Evolutionary conservation across 2,329 filamentous ascomycete species (phyloP).

Genomic region (Harringtonia aguacate): DNA sequence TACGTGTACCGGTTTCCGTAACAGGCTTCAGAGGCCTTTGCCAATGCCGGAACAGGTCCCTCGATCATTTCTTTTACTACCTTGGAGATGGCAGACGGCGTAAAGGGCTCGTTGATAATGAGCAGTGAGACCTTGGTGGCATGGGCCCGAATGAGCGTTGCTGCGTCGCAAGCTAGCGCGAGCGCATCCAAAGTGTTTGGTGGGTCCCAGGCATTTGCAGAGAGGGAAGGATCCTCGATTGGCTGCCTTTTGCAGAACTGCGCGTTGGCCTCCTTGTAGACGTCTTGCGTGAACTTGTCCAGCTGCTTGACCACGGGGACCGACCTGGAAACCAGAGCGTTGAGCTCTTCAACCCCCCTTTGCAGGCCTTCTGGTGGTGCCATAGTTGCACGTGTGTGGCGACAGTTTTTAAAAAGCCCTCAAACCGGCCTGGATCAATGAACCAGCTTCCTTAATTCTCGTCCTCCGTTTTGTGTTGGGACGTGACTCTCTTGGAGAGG

Average conservation of each 20-base stretch:
- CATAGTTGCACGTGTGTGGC: background rate
- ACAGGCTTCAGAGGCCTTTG: constrained; percentile 59
- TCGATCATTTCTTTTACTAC: constrained; percentile 64
- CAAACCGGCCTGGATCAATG: no score
- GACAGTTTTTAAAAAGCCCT: background rate
- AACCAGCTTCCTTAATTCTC: no score
- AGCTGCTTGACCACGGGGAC: constrained; percentile 29
- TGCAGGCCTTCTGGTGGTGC: constrained; percentile 11
- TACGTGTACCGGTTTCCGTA: constrained; percentile 54
- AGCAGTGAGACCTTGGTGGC: constrained; percentile 81
- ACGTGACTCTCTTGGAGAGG: background rate
- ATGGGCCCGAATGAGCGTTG: constrained; percentile 67
- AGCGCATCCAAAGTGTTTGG: constrained; percentile 41
- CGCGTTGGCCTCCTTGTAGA: constrained; percentile 19
- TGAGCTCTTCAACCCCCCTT: constrained; percentile 23
- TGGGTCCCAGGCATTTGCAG: background rate
- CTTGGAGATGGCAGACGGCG: constrained; percentile 59
- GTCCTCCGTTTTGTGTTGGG: background rate
- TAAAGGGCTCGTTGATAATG: constrained; percentile 78
- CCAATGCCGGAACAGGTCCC: constrained; percentile 63
- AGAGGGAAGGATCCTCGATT: background rate
- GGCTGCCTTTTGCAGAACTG: background rate
- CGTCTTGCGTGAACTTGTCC: constrained; percentile 21
- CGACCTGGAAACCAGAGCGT: constrained; percentile 25
- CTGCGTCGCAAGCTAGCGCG: constrained; percentile 58